Percentiles rank a stretch among this genome's conserved stretches.
Evolutionary conservation across 2,329 filamentous ascomycete genomes (phyloP).

Genomic region (Microdochium bolleyi): DNA sequence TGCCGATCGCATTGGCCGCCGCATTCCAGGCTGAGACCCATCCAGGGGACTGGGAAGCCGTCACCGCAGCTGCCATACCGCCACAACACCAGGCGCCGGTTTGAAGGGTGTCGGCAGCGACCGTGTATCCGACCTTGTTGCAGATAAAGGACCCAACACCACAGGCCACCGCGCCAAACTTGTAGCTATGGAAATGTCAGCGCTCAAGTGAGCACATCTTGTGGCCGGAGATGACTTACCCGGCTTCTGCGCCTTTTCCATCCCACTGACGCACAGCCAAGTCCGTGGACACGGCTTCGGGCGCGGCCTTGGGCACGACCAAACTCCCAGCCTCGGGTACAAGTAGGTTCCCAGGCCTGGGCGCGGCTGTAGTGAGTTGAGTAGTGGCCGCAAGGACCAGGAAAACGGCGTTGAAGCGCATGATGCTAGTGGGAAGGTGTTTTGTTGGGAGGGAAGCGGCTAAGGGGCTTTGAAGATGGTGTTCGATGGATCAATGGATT

Average conservation of each 20-base stretch:
- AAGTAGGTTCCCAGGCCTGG: background rate
- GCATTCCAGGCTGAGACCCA: background rate
- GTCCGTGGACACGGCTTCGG: background rate
- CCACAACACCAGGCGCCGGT: slow-evolving; percentile 1
- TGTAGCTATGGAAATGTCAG: slow-evolving; percentile 2
- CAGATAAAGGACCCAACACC: background rate
- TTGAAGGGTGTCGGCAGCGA: background rate
- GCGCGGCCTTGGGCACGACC: background rate
- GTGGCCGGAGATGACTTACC: slow-evolving; percentile 1
- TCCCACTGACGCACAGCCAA: background rate
- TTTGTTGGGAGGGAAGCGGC: no score
- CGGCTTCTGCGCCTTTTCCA: slow-evolving; percentile 1
- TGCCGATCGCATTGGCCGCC: background rate
- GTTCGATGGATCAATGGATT: background rate
- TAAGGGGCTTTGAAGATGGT: no score
- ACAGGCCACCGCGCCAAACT: slow-evolving; percentile 1
- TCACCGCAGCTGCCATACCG: slow-evolving; percentile 1
- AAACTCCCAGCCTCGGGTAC: no score
- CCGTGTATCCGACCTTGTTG: slow-evolving; percentile 1
- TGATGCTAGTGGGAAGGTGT: background rate
- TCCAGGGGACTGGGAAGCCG: slow-evolving; percentile 1
- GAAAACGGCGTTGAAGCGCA: slow-evolving; percentile 1
- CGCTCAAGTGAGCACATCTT: background rate
- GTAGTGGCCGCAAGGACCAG: slow-evolving; percentile 1
- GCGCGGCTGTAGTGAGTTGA: slow-evolving; percentile 1